These are phyloP conservation scores for Ramaria sp. DNA, from an alignment of 768 basidiomycete species.

Conservation along the genomic window DNA sequence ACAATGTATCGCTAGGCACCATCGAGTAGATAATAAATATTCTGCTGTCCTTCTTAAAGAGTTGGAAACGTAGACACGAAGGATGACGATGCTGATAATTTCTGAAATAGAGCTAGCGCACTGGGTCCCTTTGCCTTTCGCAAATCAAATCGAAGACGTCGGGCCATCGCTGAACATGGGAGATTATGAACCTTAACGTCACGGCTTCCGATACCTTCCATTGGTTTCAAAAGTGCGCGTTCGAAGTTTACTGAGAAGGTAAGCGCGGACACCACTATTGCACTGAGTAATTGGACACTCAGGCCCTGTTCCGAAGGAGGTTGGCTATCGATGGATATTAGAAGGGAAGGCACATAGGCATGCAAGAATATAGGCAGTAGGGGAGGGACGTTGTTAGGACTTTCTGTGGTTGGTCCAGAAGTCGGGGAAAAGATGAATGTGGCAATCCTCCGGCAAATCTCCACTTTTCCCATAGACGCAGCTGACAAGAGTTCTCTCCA, in stretches of 20 bases:
- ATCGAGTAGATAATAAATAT: not conserved
- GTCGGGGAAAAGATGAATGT: slow-evolving; percentile 53
- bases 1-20: not conserved
- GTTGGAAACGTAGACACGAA: slow-evolving; percentile 60
- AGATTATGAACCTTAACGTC: slow-evolving; percentile 35
- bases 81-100: slow-evolving; percentile 46
- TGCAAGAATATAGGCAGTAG: slow-evolving; percentile 68
- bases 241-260: slow-evolving; percentile 62
- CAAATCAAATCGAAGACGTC: slow-evolving; percentile 54
- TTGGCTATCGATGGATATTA: slow-evolving; percentile 44
- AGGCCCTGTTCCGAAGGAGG: slow-evolving; percentile 42
- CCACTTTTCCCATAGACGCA: slow-evolving; percentile 47
- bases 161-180: slow-evolving; percentile 50
- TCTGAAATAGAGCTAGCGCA: slow-evolving; percentile 44
- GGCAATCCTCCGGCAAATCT: slow-evolving; percentile 51
- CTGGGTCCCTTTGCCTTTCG: slow-evolving; percentile 41
- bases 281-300: slow-evolving; percentile 52
- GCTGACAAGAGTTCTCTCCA: slow-evolving; percentile 54
- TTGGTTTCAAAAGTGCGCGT: slow-evolving; percentile 46
- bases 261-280: slow-evolving; percentile 52
- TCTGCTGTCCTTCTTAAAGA: not conserved
- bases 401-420: slow-evolving; percentile 12
- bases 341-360: slow-evolving; percentile 50
- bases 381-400: slow-evolving; percentile 32
- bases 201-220: slow-evolving; percentile 21